Percentiles rank a stretch among this genome's conserved stretches.
Conservation (phyloP, 805 yeast genomes). For the Blastobotrys americana region DNA sequence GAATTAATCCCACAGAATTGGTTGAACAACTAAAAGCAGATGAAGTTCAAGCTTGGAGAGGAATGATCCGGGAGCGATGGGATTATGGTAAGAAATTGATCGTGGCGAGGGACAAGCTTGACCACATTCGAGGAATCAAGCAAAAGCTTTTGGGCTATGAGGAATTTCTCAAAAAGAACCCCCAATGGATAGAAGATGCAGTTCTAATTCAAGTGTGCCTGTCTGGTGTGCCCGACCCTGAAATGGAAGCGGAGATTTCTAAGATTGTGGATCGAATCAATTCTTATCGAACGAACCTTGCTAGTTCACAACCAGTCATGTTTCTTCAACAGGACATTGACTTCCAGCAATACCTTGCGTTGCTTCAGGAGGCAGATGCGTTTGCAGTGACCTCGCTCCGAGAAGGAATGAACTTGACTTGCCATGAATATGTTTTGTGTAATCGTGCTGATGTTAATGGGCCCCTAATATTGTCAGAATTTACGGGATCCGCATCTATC, state of each 20-base stretch:
- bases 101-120: constrained; percentile 84
- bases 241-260: constrained; percentile 65
- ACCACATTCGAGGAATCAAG: constrained; percentile 77
- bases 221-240: constrained; percentile 47
- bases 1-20: constrained; percentile 41
- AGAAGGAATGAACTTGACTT: constrained; percentile 94
- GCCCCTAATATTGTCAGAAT: constrained; percentile 82
- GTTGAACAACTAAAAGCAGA: constrained; percentile 41
- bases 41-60: constrained; percentile 45
- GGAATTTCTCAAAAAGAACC: constrained; percentile 61
- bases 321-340: constrained; percentile 82
- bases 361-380: constrained; percentile 76
- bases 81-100: constrained; percentile 51
- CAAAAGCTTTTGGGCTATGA: constrained; percentile 87
- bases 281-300: constrained; percentile 64
- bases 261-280: constrained; percentile 81
- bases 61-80: constrained; percentile 75
- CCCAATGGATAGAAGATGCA: constrained; percentile 58
- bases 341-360: constrained; percentile 81
- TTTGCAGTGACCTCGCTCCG: constrained; percentile 87
- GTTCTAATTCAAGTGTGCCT: constrained; percentile 79
- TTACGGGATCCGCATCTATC: constrained; percentile 87
- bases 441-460: constrained; percentile 41
- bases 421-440: constrained; percentile 86
- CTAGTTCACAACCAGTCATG: constrained; percentile 71